Evolutionary conservation across 2,329 filamentous ascomycete genomes (phyloP), one percentile per base, ranked within the genome.

Genomic region (Cercospora canescens): DNA sequence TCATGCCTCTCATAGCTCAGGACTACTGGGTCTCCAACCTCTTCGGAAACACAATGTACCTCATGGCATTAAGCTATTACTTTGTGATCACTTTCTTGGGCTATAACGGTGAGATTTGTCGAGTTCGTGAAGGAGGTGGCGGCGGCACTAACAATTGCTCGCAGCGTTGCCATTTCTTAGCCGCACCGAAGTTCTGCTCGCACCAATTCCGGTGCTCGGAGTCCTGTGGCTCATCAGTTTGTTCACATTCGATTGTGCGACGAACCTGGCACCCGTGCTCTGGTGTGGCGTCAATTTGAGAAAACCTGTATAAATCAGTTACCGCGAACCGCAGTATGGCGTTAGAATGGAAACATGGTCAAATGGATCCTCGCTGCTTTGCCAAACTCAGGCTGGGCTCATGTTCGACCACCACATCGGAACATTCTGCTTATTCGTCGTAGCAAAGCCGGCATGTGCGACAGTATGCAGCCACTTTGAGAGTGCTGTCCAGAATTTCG

Each of bases 31-130:
- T 86, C 30, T 86, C 84, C 9, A 79, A 86, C 24, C 85, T 90
- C 68, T 81, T 90, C 37, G 87, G 87, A 30, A 90, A 91, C 73
- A 85, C 87, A 1, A 83, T 90, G 69, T 90, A 90, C 72, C 82
- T 90, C n/a, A 80, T 88, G 39, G 88, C 88, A 0, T 78, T 89
- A 60, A 83, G 84, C 30, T 90, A 90, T 78, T 90, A 90, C 77
- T 88, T 86, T 73, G 85, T 90, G 70, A 88, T 90, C 72, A 89
- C 86, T 8, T 91, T 91, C 75, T 79, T 91, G 50, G 88, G 88
- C 35, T 91, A 90, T 77, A 90, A 90, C 72, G 82, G 82, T 83
- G 75, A 52, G 75, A 34, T 71, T 16, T n/a, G 9, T 14, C 21
- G 2, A 37, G 4, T n/a, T 39, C 26, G 8, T 41, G 9, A 21